Conservation (phyloP, 495 filamentous ascomycete genomes). For the Penicillium mononematosum region DNA sequence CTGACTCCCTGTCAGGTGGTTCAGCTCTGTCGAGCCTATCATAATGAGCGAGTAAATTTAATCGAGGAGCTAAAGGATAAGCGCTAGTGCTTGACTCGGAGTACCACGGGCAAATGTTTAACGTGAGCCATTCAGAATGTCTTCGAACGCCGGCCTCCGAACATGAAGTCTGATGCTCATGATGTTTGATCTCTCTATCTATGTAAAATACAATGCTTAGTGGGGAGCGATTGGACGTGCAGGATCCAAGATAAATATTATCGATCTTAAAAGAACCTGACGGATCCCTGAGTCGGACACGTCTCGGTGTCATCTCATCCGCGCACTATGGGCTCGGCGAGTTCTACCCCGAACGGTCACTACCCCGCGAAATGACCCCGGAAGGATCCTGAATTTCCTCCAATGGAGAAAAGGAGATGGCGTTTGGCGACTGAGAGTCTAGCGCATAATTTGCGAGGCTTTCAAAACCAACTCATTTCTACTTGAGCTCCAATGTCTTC, state of each 20-base stretch:
- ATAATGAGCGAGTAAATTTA: slow-evolving; percentile 13
- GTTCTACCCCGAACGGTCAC: slow-evolving; percentile 20
- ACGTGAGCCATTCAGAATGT: slow-evolving; percentile 15
- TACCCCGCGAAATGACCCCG: slow-evolving; percentile 21
- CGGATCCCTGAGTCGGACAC: slow-evolving; percentile 12
- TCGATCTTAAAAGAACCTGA: slow-evolving; percentile 13
- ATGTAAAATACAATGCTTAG: slow-evolving; percentile 4
- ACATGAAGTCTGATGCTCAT: slow-evolving; percentile 15
- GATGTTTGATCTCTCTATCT: slow-evolving; percentile 16
- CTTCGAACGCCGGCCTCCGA: slow-evolving; percentile 12
- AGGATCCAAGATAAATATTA: slow-evolving; percentile 14
- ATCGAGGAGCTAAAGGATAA: too few species aligned
- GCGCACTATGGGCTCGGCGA: slow-evolving; percentile 14
- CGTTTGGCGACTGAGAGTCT: too few species aligned
- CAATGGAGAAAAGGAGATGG: slow-evolving; percentile 14
- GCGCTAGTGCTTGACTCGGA: slow-evolving; percentile 8
- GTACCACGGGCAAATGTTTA: slow-evolving; percentile 3
- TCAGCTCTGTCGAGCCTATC: slow-evolving; percentile 16
- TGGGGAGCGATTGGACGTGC: slow-evolving; percentile 7
- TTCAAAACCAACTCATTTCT: too few species aligned
- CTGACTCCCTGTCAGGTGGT: slow-evolving; percentile 13
- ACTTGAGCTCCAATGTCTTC: too few species aligned
- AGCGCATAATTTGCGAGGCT: too few species aligned
- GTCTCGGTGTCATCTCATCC: slow-evolving; percentile 16
- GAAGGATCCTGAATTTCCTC: slow-evolving; percentile 20